Percentiles rank a stretch among this genome's conserved stretches.
Conservation (phyloP, 23 red algal species). For the Gracilaria vermiculophylla region DNA sequence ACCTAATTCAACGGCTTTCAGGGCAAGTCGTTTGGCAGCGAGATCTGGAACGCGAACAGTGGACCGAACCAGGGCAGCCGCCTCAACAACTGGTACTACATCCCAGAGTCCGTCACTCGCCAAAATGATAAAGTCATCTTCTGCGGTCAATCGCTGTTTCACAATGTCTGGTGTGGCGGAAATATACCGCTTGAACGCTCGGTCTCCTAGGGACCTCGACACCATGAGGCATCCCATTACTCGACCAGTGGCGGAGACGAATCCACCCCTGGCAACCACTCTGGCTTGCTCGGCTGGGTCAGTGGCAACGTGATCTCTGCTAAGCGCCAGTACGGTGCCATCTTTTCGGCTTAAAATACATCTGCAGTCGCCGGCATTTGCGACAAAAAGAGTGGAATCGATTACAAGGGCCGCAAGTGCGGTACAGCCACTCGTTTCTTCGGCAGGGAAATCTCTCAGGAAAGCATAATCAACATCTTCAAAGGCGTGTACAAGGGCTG, state of each 20-base stretch:
- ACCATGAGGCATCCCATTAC: constrained; percentile 82
- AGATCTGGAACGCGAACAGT: constrained; percentile 82
- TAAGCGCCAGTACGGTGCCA: constrained; percentile 56
- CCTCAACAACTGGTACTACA: constrained; percentile 64
- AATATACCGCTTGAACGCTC: constrained; percentile 73
- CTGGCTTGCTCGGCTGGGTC: constrained; percentile 39
- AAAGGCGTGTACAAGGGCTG: constrained; percentile 61
- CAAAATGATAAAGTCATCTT: constrained; percentile 76
- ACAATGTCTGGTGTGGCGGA: constrained; percentile 75
- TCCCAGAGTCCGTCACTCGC: constrained; percentile 98
- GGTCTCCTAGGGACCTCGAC: constrained; percentile 87
- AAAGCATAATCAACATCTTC: constrained; percentile 75
- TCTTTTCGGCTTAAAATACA: constrained; percentile 69
- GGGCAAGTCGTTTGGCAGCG: constrained; percentile 78
- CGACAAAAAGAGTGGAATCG: constrained; percentile 69
- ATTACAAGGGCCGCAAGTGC: constrained; percentile 69
- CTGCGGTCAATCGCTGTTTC: background rate
- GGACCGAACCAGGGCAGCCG: constrained; percentile 55
- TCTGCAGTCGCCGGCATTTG: constrained; percentile 92
- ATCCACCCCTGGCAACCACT: constrained; percentile 66
- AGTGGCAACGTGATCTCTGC: constrained; percentile 73
- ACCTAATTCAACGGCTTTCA: constrained; percentile 79
- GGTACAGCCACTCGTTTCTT: constrained; percentile 72
- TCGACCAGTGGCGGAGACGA: constrained; percentile 59
- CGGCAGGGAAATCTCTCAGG: background rate